phyloP scores from a whole-genome alignment of 495 filamentous ascomycete species.

The Trichoderma virens region DNA sequence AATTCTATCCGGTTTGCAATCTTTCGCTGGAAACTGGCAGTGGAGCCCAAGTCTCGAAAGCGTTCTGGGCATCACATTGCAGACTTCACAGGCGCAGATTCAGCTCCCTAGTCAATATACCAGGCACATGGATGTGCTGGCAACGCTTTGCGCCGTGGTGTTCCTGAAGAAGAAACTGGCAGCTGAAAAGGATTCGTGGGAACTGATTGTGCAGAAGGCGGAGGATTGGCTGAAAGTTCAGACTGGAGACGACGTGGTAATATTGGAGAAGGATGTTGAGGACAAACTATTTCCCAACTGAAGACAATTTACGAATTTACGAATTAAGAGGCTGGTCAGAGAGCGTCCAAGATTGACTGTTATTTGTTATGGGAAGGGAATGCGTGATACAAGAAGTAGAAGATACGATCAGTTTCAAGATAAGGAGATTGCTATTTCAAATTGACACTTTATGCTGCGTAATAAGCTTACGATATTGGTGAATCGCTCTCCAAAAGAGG shows the following conservation, averaged over 20 bases:
- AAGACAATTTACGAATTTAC: too few relatives aligned
- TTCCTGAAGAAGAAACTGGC: constrained; percentile 38
- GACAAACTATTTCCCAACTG: not conserved
- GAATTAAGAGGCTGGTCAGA: too few relatives aligned
- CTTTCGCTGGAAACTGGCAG: constrained; percentile 43
- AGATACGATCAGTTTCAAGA: too few relatives aligned
- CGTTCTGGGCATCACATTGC: not conserved
- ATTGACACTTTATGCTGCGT: too few relatives aligned
- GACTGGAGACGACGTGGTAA: not conserved
- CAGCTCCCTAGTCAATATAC: constrained; percentile 2
- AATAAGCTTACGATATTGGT: too few relatives aligned
- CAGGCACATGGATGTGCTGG: constrained; percentile 19
- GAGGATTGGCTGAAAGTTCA: not conserved
- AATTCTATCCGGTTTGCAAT: constrained; percentile 37
- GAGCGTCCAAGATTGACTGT: too few relatives aligned
- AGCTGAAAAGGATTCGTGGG: constrained; percentile 42
- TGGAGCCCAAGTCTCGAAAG: constrained; percentile 11
- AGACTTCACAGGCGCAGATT: constrained; percentile 11
- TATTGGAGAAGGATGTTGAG: not conserved
- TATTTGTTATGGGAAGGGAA: too few relatives aligned
- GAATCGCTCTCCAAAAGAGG: too few relatives aligned
- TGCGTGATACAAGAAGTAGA: too few relatives aligned
- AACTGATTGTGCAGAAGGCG: constrained; percentile 46
- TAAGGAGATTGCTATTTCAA: too few relatives aligned
- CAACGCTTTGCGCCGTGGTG: constrained; percentile 43